phyloP scores from a whole-genome alignment of 1,284 basidiomycete genomes.

The Coniophora puteana region DNA sequence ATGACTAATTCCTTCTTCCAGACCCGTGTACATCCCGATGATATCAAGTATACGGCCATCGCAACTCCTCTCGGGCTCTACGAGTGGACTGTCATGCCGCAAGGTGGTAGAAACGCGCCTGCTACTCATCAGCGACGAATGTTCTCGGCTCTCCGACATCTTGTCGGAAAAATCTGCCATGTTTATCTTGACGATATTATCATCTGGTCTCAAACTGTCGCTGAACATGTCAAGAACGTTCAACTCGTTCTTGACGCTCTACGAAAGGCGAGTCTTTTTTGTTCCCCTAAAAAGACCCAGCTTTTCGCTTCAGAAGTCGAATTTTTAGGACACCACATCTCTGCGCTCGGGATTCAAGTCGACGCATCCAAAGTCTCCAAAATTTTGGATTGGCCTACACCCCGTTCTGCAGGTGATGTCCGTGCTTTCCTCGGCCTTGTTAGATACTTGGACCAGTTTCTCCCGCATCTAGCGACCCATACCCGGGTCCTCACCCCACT shows the following conservation, averaged over 20 bases:
- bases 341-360: constrained; percentile 24
- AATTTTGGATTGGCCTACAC: constrained; percentile 32
- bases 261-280: constrained; percentile 15
- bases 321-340: constrained; percentile 36
- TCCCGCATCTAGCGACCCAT: constrained; percentile 30
- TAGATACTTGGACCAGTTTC: constrained; percentile 30
- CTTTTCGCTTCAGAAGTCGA: constrained; percentile 17
- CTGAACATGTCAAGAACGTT: constrained; percentile 26
- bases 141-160: constrained; percentile 6
- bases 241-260: constrained; percentile 18
- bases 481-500: constrained; percentile 29
- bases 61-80: constrained; percentile 24
- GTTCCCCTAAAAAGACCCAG: constrained; percentile 26
- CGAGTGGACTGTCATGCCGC: constrained; percentile 26
- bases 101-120: constrained; percentile 21
- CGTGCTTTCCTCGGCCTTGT: constrained; percentile 34
- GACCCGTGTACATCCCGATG: constrained; percentile 25
- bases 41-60: constrained; percentile 27
- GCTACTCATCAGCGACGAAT: constrained; percentile 18
- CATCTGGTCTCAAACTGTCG: constrained; percentile 26
- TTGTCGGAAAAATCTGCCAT: constrained; percentile 19
- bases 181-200: constrained; percentile 38
- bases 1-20: constrained; percentile 40
- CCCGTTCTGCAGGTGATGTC: constrained; percentile 24
- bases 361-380: constrained; percentile 29